These are phyloP conservation scores for Vaccinium corymbosum DNA, from an alignment of 148 eudicot genomes.

Conservation along the genomic window DNA sequence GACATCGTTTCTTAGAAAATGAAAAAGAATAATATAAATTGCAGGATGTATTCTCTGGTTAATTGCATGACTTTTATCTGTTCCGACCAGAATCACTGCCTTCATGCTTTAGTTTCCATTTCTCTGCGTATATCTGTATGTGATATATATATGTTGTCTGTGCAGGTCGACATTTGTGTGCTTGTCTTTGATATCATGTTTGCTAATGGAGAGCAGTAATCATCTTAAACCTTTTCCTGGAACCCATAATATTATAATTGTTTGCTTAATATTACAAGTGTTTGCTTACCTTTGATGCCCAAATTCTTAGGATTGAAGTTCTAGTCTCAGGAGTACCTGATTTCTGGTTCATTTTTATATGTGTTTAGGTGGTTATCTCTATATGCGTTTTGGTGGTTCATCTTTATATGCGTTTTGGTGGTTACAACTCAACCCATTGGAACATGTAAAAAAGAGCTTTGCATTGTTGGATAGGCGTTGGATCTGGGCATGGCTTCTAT, in stretches of 20 bases:
- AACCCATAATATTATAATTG: background rate
- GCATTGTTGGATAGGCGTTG: constrained; percentile 1
- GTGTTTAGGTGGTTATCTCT: background rate
- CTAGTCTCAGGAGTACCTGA: background rate
- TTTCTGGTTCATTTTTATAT: constrained; percentile 11
- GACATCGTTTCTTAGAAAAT: too few species aligned
- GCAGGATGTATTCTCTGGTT: background rate
- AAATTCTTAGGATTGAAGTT: background rate
- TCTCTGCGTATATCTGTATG: constrained; percentile 2
- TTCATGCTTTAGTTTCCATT: constrained; percentile 2
- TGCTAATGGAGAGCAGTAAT: constrained; percentile 88
- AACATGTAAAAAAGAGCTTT: constrained; percentile 1
- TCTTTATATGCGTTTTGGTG: background rate
- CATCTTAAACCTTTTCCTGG: constrained; percentile 29
- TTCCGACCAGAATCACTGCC: background rate
- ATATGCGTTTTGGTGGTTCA: background rate
- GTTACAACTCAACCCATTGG: background rate
- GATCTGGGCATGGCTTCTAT: background rate
- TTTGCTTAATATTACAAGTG: background rate
- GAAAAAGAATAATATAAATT: background rate
- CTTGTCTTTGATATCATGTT: constrained; percentile 85
- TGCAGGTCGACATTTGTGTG: constrained; percentile 92
- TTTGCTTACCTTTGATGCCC: background rate
- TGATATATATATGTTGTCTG: constrained; percentile 4
- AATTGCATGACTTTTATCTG: background rate